Conservation (phyloP, 495 filamentous ascomycete species). For the Symbiotaphrina buchneri region DNA sequence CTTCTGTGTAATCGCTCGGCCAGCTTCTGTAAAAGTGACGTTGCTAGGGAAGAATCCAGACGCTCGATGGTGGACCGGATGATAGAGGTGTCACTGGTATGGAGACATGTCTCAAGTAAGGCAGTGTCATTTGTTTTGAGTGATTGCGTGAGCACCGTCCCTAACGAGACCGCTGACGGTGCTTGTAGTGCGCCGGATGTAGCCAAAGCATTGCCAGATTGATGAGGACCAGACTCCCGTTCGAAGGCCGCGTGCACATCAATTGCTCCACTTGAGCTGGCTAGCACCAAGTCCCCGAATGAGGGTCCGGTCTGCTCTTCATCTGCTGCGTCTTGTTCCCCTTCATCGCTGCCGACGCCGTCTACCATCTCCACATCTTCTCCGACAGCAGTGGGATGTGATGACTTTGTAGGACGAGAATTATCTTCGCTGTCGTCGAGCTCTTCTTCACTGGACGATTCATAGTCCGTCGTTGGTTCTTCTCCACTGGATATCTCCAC, state of each 20-base stretch:
- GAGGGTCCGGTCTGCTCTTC: slow-evolving; percentile 39
- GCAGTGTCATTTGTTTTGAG: slow-evolving; percentile 73
- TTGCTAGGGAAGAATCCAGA: slow-evolving; percentile 63
- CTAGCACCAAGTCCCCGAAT: slow-evolving; percentile 70
- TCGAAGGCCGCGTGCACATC: slow-evolving; percentile 47
- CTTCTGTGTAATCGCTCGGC: slow-evolving; percentile 71
- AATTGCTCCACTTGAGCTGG: slow-evolving; percentile 41
- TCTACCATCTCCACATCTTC: slow-evolving; percentile 18
- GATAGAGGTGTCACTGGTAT: slow-evolving; percentile 43
- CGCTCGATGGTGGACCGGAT: slow-evolving; percentile 78
- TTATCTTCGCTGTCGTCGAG: slow-evolving; percentile 18
- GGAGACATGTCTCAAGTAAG: slow-evolving; percentile 81
- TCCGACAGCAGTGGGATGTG: too few species aligned
- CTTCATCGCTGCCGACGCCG: slow-evolving; percentile 17
- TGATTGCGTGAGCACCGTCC: slow-evolving; percentile 77
- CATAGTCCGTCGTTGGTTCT: slow-evolving; percentile 14
- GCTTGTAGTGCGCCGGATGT: slow-evolving; percentile 16
- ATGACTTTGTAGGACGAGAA: background rate
- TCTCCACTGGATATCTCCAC: slow-evolving; percentile 34
- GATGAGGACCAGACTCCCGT: background rate
- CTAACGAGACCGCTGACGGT: slow-evolving; percentile 58
- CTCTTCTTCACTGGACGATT: slow-evolving; percentile 25
- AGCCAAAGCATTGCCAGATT: background rate
- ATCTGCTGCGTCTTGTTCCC: slow-evolving; percentile 12
- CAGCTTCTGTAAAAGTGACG: slow-evolving; percentile 54